Base-by-base conservation (phyloP, 1,139 yeast species). In the Lodderomyces parapsilosis region DNA sequence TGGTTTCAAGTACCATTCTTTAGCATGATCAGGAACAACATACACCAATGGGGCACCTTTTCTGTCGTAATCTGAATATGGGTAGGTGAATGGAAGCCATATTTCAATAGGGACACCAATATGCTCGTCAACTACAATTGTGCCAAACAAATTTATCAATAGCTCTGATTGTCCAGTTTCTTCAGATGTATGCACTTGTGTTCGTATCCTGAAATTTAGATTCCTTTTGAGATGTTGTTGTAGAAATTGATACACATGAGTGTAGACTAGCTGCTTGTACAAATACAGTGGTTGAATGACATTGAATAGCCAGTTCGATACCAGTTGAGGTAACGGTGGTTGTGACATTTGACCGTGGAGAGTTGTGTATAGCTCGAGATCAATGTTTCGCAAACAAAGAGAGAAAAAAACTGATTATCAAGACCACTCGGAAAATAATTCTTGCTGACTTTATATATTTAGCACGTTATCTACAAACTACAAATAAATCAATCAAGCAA, bases 21-120 rank as follows among this genome's bases (percentile, higher is more conserved):
- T 49, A 18, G 56, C 42, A 35, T 68, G 69, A 34, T 71, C 70
- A 0, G 86, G 81, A 20, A 74, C 68, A 6, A 89, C 78, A 56
- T 71, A 85, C 0, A 80, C 75, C 18, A 80, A 55, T 0, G 97
- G 97, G 1, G 82, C 74, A 2, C 71, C 72, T 34, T 55, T 55
- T n/a, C 52, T 55, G 4, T 48, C 50, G 15, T 51, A 51, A 14
- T 55, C 57, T 8, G 54, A 58, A 22, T 54, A 56, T 0, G 96
- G 96, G 54, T 87, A 88, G 22, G 72, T 67, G 31, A 74, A 72
- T 0, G 96, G 96, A 1, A 91, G 57, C 96, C 96, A 90, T 3
- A 90, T 63, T 46, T 81, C 81, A 10, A 87, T 59, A 0, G 91
- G 90, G n/a, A 82, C 71, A 18, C 66, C 58, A 42, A 68, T 65